phyloP scores from a whole-genome alignment of 352 stramenopile genomes.

The Pythium phragmiticola region DNA sequence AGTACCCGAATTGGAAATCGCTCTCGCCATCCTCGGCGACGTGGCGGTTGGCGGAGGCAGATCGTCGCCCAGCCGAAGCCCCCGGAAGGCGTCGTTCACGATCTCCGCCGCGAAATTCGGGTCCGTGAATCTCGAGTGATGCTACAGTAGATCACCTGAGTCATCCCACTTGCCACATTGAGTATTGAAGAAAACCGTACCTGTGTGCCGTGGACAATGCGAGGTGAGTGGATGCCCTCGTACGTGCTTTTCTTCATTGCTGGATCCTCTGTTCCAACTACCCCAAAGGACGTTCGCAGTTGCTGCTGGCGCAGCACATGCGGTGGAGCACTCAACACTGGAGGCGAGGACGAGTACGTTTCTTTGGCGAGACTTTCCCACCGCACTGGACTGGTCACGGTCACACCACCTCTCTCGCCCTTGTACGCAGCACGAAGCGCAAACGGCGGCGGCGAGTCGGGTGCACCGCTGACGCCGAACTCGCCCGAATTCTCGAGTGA shows the following conservation, averaged over 20 bases:
- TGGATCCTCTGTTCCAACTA: slow-evolving; percentile 33
- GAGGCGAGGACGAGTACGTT: slow-evolving; percentile 44
- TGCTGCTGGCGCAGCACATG: slow-evolving; percentile 35
- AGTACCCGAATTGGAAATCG: slow-evolving; percentile 62
- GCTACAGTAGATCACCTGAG: background rate
- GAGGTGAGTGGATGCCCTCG: slow-evolving; percentile 39
- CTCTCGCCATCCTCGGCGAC: slow-evolving; percentile 59
- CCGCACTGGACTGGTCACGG: slow-evolving; percentile 47
- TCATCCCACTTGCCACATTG: no score
- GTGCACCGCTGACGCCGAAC: slow-evolving; percentile 42
- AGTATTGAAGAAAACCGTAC: slow-evolving; percentile 12
- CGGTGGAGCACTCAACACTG: slow-evolving; percentile 49
- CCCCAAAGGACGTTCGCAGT: slow-evolving; percentile 33
- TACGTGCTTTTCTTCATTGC: slow-evolving; percentile 28
- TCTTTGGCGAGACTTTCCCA: slow-evolving; percentile 72
- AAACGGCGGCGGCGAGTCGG: slow-evolving; percentile 69
- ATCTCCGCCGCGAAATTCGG: slow-evolving; percentile 51
- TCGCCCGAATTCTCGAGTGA: slow-evolving; percentile 56
- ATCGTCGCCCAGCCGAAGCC: slow-evolving; percentile 37
- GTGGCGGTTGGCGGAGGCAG: slow-evolving; percentile 34
- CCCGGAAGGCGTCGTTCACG: slow-evolving; percentile 71
- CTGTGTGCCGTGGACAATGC: slow-evolving; percentile 40
- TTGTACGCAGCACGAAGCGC: slow-evolving; percentile 33
- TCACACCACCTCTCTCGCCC: background rate
- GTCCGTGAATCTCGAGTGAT: slow-evolving; percentile 33